A percentile compares a stretch with the other conserved stretches of the same genome.
Conservation (phyloP, 345 rosid species). For the Microthlaspi erraticum region DNA sequence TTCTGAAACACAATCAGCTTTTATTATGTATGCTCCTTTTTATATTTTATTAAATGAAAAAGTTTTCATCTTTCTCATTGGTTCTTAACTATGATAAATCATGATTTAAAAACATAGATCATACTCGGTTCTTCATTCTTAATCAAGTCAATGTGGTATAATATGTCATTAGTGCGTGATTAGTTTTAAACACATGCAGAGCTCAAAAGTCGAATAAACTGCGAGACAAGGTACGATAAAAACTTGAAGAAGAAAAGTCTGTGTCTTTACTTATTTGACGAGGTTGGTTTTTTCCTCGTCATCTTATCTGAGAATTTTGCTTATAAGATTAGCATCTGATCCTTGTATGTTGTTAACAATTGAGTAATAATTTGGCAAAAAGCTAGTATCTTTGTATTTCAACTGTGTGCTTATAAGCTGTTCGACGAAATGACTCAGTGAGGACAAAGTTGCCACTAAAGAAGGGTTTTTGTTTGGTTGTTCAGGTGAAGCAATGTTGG, state of each 20-base stretch:
- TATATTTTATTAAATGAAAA: neutral
- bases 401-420: constrained; percentile 19
- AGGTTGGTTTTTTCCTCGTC: neutral
- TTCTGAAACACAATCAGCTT: constrained; percentile 24
- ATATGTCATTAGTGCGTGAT: neutral
- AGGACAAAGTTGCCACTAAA: constrained; percentile 8
- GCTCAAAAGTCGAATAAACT: neutral
- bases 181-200: neutral
- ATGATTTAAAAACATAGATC: neutral
- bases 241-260: constrained; percentile 22
- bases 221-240: neutral
- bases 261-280: neutral
- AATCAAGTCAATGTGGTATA: neutral
- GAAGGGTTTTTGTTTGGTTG: constrained; percentile 15
- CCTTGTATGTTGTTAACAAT: neutral
- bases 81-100: neutral
- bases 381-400: neutral
- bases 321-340: constrained; percentile 6
- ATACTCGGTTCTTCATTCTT: neutral
- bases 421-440: constrained; percentile 37
- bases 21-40: constrained; percentile 30
- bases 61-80: neutral
- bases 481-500: constrained; percentile 41
- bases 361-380: neutral
- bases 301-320: neutral